Evolutionary conservation across 2,329 filamentous ascomycete genomes (phyloP), one percentile per base, ranked within the genome.

Genomic region (Thielaviopsis euricoi): DNA sequence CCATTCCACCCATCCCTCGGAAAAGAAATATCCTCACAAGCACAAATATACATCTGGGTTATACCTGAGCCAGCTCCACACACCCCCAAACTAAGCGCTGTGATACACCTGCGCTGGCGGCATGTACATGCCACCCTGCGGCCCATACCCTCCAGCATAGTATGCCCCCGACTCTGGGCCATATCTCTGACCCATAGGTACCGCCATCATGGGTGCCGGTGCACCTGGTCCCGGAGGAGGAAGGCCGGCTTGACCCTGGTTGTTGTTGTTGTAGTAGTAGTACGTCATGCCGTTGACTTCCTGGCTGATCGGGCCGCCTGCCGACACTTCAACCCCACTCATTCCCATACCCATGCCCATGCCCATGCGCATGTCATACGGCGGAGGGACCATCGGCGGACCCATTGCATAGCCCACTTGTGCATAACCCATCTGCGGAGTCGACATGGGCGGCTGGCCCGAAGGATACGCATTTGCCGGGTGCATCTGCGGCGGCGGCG

Each of bases 201-300:
- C 10, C n/a, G n/a, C n/a, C 21, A 51, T 23, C 48, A 13, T 13
- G 2, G 43, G 12, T 17, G 33, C 29, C 53, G 19, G 43, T 23
- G 6, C 21, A n/a, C 51, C 51, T 7, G 53, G 15, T 13, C 15
- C 53, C 10, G 53, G 53, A n/a, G 40, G 37, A 6, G 22, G 2
- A n/a, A 33, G 5, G 12, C 22, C 15, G 2, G 19, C 9, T 15
- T 55, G 40, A 9, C 37, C 29, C 29, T 33, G 29, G 9, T 26
- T 26, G 25, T 26, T 26, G 29, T 33, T 33, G 29, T 33, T 26
- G 29, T 33, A 33, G 65, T 89, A 90, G 68, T 95, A 98, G 70
- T 95, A 97, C 0, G 95, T 89, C 79, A 94, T 97, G 61, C 93
- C 93, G 64, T 95, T 95, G 62, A 85, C 83, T 72, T 97, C 91